These are phyloP conservation scores for Mucor saturninus DNA, from an alignment of 371 early-diverging fungal species.

Conservation along the genomic window DNA sequence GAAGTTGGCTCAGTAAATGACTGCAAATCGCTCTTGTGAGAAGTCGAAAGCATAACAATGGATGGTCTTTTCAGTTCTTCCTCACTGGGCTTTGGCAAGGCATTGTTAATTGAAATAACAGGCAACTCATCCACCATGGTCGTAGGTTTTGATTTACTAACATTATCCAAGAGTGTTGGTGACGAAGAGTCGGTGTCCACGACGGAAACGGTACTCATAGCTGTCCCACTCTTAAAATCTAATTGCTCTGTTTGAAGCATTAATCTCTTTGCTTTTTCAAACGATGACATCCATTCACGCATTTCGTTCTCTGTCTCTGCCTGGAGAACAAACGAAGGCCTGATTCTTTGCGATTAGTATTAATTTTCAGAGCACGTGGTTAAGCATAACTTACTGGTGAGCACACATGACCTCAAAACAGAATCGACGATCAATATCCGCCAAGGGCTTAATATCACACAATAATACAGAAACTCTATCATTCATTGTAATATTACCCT, in stretches of 20 bases:
- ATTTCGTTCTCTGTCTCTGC: constrained; percentile 77
- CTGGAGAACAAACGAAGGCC: constrained; percentile 59
- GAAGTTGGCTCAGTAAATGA: constrained; percentile 45
- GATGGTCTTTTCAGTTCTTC: constrained; percentile 16
- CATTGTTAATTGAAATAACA: constrained; percentile 7
- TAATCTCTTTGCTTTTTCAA: constrained; percentile 65
- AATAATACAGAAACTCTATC: constrained; percentile 63
- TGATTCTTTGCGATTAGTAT: not conserved
- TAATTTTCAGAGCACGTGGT: too few species aligned
- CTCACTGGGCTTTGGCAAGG: not conserved
- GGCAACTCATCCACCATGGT: constrained; percentile 8
- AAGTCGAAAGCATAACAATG: constrained; percentile 44
- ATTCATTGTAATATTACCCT: constrained; percentile 61
- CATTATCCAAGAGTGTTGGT: not conserved
- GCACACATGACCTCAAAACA: constrained; percentile 75
- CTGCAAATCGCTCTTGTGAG: constrained; percentile 31
- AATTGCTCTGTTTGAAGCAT: constrained; percentile 34
- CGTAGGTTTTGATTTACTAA: constrained; percentile 12
- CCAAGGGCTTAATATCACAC: constrained; percentile 62
- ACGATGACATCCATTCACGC: constrained; percentile 68
- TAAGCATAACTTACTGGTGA: constrained; percentile 13
- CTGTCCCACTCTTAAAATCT: constrained; percentile 17
- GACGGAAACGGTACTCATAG: constrained; percentile 4
- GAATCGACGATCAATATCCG: constrained; percentile 67
- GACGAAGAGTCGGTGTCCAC: not conserved